These are phyloP conservation scores for Eucalyptus caleyi DNA, from an alignment of 345 rosid species.

Conservation along the genomic window DNA sequence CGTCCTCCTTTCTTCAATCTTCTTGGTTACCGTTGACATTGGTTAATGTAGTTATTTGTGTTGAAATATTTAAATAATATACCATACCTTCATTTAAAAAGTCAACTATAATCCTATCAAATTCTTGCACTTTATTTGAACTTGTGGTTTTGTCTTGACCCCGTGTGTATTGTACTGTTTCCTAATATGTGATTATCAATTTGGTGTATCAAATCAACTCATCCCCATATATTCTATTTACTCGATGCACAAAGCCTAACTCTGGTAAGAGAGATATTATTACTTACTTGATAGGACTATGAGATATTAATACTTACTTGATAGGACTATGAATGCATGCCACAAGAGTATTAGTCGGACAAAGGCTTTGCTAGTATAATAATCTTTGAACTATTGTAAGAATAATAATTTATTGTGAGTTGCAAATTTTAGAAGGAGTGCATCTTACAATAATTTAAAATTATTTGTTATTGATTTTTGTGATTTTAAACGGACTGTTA, in stretches of 20 bases:
- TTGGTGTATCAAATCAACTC: background rate
- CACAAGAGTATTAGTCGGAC: background rate
- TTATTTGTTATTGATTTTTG: too few species aligned
- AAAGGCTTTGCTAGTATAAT: too few species aligned
- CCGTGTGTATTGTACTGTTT: background rate
- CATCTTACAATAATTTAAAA: too few species aligned
- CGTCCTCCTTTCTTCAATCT: background rate
- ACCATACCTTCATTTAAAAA: too few species aligned
- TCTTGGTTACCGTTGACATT: background rate
- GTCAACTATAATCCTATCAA: too few species aligned
- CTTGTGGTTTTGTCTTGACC: background rate
- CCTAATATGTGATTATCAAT: background rate
- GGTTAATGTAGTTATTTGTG: background rate
- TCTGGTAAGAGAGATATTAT: background rate
- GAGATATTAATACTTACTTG: background rate
- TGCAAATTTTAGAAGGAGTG: too few species aligned
- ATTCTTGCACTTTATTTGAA: background rate
- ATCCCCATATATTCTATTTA: background rate
- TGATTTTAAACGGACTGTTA: too few species aligned
- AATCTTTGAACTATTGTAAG: too few species aligned
- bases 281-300: background rate
- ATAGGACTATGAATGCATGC: background rate
- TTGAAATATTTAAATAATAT: too few species aligned
- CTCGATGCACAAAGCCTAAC: background rate
- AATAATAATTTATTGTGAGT: too few species aligned